Base-by-base conservation (phyloP, 2,329 filamentous ascomycete species). In the Sporothrix phasma region DNA sequence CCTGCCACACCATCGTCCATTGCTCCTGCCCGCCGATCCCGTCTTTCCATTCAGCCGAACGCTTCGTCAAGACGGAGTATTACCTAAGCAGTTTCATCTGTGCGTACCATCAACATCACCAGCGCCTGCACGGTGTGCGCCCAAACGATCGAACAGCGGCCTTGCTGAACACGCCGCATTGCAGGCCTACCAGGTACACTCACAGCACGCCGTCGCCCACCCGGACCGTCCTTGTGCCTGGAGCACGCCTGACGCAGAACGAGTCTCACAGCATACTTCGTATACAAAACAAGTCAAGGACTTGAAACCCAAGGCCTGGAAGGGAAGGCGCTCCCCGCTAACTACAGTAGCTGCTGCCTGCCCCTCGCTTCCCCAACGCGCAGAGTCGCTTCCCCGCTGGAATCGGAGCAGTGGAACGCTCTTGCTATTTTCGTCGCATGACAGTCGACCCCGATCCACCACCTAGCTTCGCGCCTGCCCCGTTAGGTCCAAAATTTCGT, bases 351-450 rank as follows among this genome's bases (percentile, higher is more conserved):
- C 54, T 58, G 54, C 15, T 58, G 37, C 54, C 54, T 58, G 54
- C 56, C 19, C 17, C 41, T 45, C 31, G 7, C 24, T 45, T 46
- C 39, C 56, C 24, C 39, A 59, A 59, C 56, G 6, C 24, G 29
- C 29, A 17, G 34, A 29, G 2, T 13, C n/a, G 56, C 51, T 22
- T 63, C 53, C 56, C 62, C 54, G 51, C 53, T 41, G 24, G 29
- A 51, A n/a, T 53, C 62, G 56, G 46, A 59, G 41, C 54, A 64
- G 62, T 61, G 54, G 62, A 51, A 45, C 63, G 58, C 47, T 61
- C 46, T 43, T 61, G 22, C 63, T 60, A 54, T 54, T 54, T 61
- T 61, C 37, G 62, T 64, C 62, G 62, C 62, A 60, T 64, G 62
- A 64, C 56, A 47, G 41, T 58, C 41, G 54, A 24, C 51, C 39